phyloP scores from a whole-genome alignment of 2,329 filamentous ascomycete species.

The Paracorniculantispora psalliotae region DNA sequence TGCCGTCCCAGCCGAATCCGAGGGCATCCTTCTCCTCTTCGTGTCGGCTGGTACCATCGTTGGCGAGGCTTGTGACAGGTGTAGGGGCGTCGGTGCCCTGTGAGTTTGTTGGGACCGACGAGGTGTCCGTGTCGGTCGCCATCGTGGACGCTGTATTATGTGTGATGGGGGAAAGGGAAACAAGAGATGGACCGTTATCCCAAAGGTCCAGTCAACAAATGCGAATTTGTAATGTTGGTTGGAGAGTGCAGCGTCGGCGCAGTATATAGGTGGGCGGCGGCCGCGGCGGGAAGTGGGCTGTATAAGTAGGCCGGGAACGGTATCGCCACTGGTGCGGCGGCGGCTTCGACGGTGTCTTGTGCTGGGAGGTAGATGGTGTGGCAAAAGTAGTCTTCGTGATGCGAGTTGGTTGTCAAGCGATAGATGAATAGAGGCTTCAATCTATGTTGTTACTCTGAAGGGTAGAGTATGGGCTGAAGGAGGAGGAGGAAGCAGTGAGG shows the following conservation, averaged over 20 bases:
- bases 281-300: constrained; percentile 11
- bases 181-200: neutral
- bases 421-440: neutral
- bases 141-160: neutral
- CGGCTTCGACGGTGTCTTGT: neutral
- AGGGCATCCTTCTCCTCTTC: constrained; percentile 9
- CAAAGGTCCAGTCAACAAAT: neutral
- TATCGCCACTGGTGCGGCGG: constrained; percentile 8
- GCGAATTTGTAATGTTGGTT: neutral
- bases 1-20: constrained; percentile 13
- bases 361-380: neutral
- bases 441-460: neutral
- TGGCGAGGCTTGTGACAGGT: constrained; percentile 10
- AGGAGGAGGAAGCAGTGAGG: neutral
- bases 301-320: constrained; percentile 1
- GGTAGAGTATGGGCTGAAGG: constrained; percentile 1
- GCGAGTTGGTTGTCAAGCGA: neutral
- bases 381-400: neutral
- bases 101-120: constrained; percentile 12
- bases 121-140: constrained; percentile 13
- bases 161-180: neutral
- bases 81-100: constrained; percentile 12
- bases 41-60: constrained; percentile 12
- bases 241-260: neutral
- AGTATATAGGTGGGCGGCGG: constrained; percentile 5